Evolutionary conservation across 345 rosid genomes (phyloP), one percentile per base, ranked within the genome.

Genomic region (Arabis alpina): DNA sequence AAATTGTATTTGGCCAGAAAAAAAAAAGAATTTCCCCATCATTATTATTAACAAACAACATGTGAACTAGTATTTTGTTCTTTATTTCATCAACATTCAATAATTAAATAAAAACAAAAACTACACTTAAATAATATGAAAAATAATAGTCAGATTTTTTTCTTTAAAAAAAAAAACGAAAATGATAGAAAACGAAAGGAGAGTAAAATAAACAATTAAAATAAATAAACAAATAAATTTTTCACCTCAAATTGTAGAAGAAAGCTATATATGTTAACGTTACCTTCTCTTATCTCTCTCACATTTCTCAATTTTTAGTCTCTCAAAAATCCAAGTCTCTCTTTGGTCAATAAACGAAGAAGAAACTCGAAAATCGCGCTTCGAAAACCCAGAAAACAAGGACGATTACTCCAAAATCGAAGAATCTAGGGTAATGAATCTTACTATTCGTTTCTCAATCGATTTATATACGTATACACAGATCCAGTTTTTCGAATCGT

Each of bases 231-330:
- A 15, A 42, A 10, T 16, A 36, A 28, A 10, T 12, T 10, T 12
- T 11, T 2, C 5, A 28, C 32, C 8, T 10, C 28, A 67, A 60
- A 7, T 56, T 73, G 45, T 43, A 11, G 0, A 74, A 66, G 41
- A n/a, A 74, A 74, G 68, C 78, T 74, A 60, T 74, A 67, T 74
- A 67, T 74, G 69, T 37, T 6, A 36, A 74, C 69, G 69, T 53
- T 9, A 61, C 64, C 73, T 67, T 44, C 77, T 67, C 73, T 67
- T 54, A 67, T 74, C 73, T 52, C 68, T 66, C 55, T 8, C 47
- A 42, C 63, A 54, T 63, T 36, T 61, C 24, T 16, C 19, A 65
- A 28, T 28, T n/a, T n/a, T n/a, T n/a, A n/a, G n/a, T n/a, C n/a
- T n/a, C n/a, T n/a, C n/a, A n/a, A n/a, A n/a, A n/a, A n/a, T n/a